Evolutionary conservation across 2,329 filamentous ascomycete species (phyloP), one percentile per base, ranked within the genome.

Genomic region (Aureobasidium leucospermi): DNA sequence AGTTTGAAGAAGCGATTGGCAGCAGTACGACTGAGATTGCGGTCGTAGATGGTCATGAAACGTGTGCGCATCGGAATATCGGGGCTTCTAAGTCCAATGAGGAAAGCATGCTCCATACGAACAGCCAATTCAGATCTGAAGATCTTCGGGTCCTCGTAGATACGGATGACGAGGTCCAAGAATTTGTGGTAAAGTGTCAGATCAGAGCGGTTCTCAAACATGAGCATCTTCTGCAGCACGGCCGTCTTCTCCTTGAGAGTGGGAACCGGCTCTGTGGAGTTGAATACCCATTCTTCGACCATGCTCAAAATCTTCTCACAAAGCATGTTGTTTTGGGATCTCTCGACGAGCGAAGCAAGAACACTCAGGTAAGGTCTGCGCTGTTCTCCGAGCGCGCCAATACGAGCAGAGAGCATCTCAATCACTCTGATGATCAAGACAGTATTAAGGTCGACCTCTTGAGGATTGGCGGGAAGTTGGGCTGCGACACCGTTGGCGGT

Each of bases 191-290:
- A 80, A 76, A 99, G 86, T 0, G 87, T 90, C 34, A 86, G 84
- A 69, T 97, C 93, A 31, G 82, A 76, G 41, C 94, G 84, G 60
- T 89, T 85, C 74, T 99, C 94, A 66, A 99, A 99, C 0, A 92
- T 86, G 15, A 97, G 78, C 94, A 99, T 99, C 76, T 99, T 99
- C 68, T 96, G 92, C n/a, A 99, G 77, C 1, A 99, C 94, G 1
- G 95, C 95, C 0, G 93, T 97, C 78, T 99, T 99, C 75, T 99
- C 95, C 73, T 99, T 99, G 1, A 99, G 81, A 0, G 94, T 99
- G 0, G 94, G 94, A 81, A 94, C 96, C 1, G 91, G 94, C 64
- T 96, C 94, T 61, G 90, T 92, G 0, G 90, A 94, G 65, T 90
- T 85, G 78, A 99, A 99, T 6, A 99, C 89, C 95, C 95, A 99